Evolutionary conservation across 2,329 filamentous ascomycete genomes (phyloP).

Genomic region (Myriosclerotinia scirpicola): DNA sequence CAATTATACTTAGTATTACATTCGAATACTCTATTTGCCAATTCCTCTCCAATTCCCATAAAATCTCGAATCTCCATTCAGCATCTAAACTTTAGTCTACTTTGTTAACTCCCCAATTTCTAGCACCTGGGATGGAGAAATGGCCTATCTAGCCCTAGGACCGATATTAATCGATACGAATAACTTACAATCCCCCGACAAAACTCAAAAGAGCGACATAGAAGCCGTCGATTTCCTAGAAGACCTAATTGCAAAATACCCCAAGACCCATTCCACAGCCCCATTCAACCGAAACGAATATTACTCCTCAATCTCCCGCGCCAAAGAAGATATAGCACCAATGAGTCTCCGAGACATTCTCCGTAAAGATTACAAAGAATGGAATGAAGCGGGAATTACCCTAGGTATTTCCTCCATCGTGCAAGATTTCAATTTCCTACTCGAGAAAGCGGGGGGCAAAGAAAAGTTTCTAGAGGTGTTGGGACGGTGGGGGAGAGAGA

Average conservation of each 20-base stretch:
- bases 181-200: slow-evolving; percentile 61
- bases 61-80: no score
- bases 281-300: slow-evolving; percentile 56
- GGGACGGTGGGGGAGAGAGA: slow-evolving; percentile 54
- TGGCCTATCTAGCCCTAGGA: slow-evolving; percentile 67
- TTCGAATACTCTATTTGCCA: background rate
- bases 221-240: slow-evolving; percentile 60
- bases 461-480: slow-evolving; percentile 51
- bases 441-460: slow-evolving; percentile 51
- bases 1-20: no score
- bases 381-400: slow-evolving; percentile 55
- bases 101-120: background rate
- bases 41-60: no score
- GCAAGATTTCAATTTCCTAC: slow-evolving; percentile 60
- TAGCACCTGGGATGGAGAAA: slow-evolving; percentile 50
- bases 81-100: no score
- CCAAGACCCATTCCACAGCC: slow-evolving; percentile 19
- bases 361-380: slow-evolving; percentile 83
- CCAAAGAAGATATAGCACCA: slow-evolving; percentile 66
- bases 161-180: slow-evolving; percentile 73
- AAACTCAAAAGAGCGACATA: slow-evolving; percentile 63
- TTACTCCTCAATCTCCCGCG: slow-evolving; percentile 58
- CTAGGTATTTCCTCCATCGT: slow-evolving; percentile 70
- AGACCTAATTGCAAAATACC: slow-evolving; percentile 40
- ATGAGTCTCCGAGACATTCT: slow-evolving; percentile 66